Base-by-base conservation (phyloP, 371 early-diverging fungal species). In the Dichotomocladium elegans region DNA sequence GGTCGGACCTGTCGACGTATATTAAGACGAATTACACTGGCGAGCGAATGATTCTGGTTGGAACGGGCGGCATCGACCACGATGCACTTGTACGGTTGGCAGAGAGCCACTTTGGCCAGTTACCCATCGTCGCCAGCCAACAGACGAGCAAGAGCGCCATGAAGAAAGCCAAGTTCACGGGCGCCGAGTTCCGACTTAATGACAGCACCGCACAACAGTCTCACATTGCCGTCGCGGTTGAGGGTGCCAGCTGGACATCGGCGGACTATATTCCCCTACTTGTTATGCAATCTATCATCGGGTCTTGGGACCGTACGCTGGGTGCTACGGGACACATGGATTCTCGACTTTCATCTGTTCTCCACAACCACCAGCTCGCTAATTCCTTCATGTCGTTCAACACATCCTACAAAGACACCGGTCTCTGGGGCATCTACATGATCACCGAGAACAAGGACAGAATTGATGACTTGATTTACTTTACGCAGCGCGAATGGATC, bases 341-440 rank as follows among this genome's bases (percentile, higher is more conserved):
- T 44, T 94, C 95, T 35, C 82, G 89, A 41, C 80, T 98, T 42
- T 92, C 96, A 35, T 83, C 88, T 55, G 77, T 89, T 14, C 79
- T 96, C 42, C 66, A 83, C 70, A 79, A 93, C 72, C 68, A 90
- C 74, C 78, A 90, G 62, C 82, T 98, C 27, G 97, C 96, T 68
- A 94, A 95, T 76, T 93, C 94, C 25, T 97, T 94, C 88, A 93
- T 91, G 90, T 87, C 96, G 41, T 98, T 98, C 85, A 95, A 96
- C 83, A 94, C 95, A 21, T 89, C 95, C 10, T 97, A 98, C 86
- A 88, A 90, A 46, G 98, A 98, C 70, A 96, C 96, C n/a, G 98
- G 97, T 42, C 81, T 98, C 44, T 98, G 93, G 82, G 99, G 99
- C 49, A 89, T 95, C 62, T 98, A 98, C 77, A 63, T 91, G 49